These are phyloP conservation scores for Macrocybe gigantea DNA, from an alignment of 768 basidiomycete genomes.

Conservation along the genomic window DNA sequence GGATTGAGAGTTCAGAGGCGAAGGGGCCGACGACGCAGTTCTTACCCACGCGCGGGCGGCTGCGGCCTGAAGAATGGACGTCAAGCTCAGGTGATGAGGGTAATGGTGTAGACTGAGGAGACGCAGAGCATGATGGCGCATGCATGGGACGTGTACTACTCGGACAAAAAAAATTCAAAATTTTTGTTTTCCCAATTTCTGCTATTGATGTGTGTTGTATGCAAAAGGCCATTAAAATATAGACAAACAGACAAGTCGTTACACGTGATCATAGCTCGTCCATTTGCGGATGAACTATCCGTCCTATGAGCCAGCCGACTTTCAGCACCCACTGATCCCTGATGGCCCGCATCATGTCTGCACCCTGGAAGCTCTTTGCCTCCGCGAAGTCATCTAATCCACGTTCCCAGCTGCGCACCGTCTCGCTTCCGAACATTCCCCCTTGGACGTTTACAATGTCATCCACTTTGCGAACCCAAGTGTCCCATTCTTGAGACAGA, in stretches of 20 bases:
- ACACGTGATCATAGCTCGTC: conserved; percentile 8
- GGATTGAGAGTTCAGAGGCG: too few species aligned
- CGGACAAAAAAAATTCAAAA: conserved; percentile 11
- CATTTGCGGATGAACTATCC: conserved; percentile 30
- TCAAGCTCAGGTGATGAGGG: conserved; percentile 24
- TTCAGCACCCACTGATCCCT: conserved; percentile 64
- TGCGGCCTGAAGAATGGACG: conserved; percentile 38
- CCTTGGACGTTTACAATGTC: conserved; percentile 63
- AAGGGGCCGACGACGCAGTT: conserved; percentile 8
- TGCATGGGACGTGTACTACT: conserved; percentile 24
- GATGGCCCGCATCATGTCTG: conserved; percentile 30
- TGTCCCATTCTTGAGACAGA: conserved; percentile 68
- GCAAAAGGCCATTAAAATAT: too few species aligned
- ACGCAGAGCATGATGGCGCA: conserved; percentile 41
- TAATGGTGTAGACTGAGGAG: conserved; percentile 17
- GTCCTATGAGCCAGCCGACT: conserved; percentile 76
- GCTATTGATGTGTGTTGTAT: neutral
- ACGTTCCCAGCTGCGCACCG: conserved; percentile 63
- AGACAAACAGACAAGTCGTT: too few species aligned
- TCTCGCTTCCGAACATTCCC: conserved; percentile 76
- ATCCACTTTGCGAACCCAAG: conserved; percentile 71
- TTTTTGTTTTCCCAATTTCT: conserved; percentile 12
- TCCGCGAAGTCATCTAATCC: conserved; percentile 62
- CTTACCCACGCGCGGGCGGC: conserved; percentile 45
- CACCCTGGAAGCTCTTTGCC: conserved; percentile 33